Evolutionary conservation across 805 yeast genomes (phyloP), one percentile per base, ranked within the genome.

Genomic region (Yamadazyma endophytica): DNA sequence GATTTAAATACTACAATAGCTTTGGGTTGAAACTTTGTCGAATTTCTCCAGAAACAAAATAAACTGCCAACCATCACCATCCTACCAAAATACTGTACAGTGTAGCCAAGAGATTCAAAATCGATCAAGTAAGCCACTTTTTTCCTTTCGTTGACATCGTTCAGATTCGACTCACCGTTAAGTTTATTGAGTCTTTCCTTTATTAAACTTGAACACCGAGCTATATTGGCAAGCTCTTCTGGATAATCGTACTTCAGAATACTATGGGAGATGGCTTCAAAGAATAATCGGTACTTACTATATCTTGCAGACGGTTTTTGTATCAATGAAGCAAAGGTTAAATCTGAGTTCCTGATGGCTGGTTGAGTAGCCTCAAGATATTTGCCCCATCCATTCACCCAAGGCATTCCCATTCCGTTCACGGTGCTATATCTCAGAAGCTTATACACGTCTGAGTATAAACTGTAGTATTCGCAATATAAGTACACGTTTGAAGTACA

Each of bases 281-380:
- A 40, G n/a, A 77, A 61, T 21, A 77, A 52, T 32, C 66, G 61
- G 44, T 77, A 76, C 40, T 74, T 73, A 3, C 68, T 50, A 6
- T 72, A 55, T 39, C 82, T 50, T 24, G 68, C 51, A 8, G 74
- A 58, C 3, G 84, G 82, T 49, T 64, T 67, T 42, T 75, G 78
- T 17, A 73, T 50, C 39, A 77, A 57, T 0, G 82, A 75, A 19
- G 50, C 44, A 29, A 78, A 73, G 4, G 82, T 68, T 17, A 75
- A 55, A 47, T 78, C 84, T 44, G 64, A 44, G 2, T 40, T 40
- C 21, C 32, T 56, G 1, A 42, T 43, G 3, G 41, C 42, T 4
- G 66, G 62, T 38, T 73, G 73, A 1, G 70, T 55, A 1, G 68
- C 58, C 39, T 70, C 73, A 6, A 67, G 44, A 32, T 59, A 64